Conservation (phyloP, 129 eudicot species). For the Cynara cardunculus region DNA sequence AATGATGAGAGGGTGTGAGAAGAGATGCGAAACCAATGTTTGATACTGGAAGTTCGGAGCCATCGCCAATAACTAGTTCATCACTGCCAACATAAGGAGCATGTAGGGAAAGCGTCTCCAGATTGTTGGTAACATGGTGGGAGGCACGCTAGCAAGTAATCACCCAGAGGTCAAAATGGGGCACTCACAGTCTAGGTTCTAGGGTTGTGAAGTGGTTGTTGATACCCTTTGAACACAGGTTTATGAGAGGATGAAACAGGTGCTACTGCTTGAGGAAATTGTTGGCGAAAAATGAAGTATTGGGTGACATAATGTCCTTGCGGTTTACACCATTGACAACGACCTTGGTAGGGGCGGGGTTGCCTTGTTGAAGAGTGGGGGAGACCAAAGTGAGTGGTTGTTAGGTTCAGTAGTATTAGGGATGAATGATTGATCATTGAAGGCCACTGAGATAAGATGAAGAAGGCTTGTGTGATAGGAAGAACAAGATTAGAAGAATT, state of each 20-base stretch:
- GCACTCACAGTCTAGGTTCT: background rate
- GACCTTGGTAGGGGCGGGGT: background rate
- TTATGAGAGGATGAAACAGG: background rate
- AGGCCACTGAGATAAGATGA: background rate
- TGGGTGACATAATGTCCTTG: background rate
- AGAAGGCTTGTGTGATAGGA: background rate
- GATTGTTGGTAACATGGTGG: background rate
- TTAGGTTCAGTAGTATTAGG: too few relatives aligned
- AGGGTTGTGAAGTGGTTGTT: background rate
- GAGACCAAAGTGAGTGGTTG: too few relatives aligned
- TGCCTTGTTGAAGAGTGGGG: too few relatives aligned
- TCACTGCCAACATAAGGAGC: background rate
- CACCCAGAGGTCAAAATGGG: background rate
- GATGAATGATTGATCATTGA: background rate
- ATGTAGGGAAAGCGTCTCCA: background rate
- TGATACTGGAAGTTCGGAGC: background rate
- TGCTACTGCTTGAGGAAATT: background rate
- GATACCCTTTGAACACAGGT: too few relatives aligned
- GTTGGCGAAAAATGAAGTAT: background rate
- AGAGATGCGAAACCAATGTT: background rate
- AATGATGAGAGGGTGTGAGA: background rate
- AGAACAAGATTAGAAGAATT: background rate
- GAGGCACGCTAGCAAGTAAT: background rate
- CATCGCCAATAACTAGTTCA: background rate
- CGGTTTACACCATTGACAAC: background rate